phyloP scores from a whole-genome alignment of 306 rosid species.

The Malus domestica region ASM211411v1 NC_041803.1:27094001-27094500 shows the following conservation, averaged over 20 bases:
- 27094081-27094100: not conserved
- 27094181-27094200: constrained; percentile 52
- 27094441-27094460: constrained; percentile 44
- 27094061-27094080: not conserved
- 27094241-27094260: not conserved
- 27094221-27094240: constrained; percentile 39
- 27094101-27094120: too few species aligned
- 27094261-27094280: constrained; percentile 42
- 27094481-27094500: constrained; percentile 38
- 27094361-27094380: constrained; percentile 43
- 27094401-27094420: constrained; percentile 40
- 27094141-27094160: not conserved
- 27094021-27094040: not conserved
- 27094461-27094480: constrained; percentile 62
- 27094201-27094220: constrained; percentile 73
- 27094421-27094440: constrained; percentile 21
- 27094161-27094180: constrained; percentile 38
- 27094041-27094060: not conserved
- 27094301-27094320: constrained; percentile 35
- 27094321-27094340: constrained; percentile 60
- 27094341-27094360: constrained; percentile 13
- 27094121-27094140: constrained; percentile 13
- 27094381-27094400: constrained; percentile 57
- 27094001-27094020: not conserved
- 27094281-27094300: constrained; percentile 53